Evolutionary conservation across 2,329 filamentous ascomycete genomes (phyloP).

Genomic region (Pseudogymnoascus sp.): DNA sequence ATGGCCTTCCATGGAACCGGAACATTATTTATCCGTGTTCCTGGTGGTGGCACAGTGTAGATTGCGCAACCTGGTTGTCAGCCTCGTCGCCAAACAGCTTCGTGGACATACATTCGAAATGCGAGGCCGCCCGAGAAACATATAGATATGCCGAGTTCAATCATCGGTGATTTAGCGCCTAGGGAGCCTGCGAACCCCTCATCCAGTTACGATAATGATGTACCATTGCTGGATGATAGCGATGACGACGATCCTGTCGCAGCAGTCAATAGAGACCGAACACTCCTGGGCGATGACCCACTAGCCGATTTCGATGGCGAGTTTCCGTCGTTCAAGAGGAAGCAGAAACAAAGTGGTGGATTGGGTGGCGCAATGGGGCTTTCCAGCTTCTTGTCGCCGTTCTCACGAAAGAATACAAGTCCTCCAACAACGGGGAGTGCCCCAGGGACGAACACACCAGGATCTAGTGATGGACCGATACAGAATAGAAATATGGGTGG

Average conservation of each 20-base stretch:
- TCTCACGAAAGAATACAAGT: constrained; percentile 17
- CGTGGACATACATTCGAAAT: constrained; percentile 6
- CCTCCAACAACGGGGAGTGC: constrained; percentile 20
- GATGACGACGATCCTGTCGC: constrained; percentile 29
- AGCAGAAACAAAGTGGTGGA: constrained; percentile 37
- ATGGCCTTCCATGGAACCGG: not conserved
- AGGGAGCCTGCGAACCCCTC: constrained; percentile 18
- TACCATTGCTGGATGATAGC: constrained; percentile 31
- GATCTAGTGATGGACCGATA: constrained; percentile 11
- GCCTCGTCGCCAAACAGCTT: not conserved
- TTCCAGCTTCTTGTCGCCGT: constrained; percentile 22
- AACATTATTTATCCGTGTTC: not conserved
- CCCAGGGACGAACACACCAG: constrained; percentile 19
- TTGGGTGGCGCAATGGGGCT: not conserved
- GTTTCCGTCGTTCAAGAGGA: constrained; percentile 64
- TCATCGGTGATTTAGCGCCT: constrained; percentile 18
- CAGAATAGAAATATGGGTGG: constrained; percentile 15
- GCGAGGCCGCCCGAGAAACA: not conserved
- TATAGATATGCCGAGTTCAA: constrained; percentile 27
- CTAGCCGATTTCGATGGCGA: constrained; percentile 41
- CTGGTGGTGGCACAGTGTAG: not conserved
- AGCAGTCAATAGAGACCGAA: constrained; percentile 21
- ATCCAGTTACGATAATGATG: constrained; percentile 13
- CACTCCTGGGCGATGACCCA: constrained; percentile 48
- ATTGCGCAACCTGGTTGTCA: constrained; percentile 7